phyloP scores from a whole-genome alignment of 139 green algal genomes.

The Penium margaritaceum region DNA sequence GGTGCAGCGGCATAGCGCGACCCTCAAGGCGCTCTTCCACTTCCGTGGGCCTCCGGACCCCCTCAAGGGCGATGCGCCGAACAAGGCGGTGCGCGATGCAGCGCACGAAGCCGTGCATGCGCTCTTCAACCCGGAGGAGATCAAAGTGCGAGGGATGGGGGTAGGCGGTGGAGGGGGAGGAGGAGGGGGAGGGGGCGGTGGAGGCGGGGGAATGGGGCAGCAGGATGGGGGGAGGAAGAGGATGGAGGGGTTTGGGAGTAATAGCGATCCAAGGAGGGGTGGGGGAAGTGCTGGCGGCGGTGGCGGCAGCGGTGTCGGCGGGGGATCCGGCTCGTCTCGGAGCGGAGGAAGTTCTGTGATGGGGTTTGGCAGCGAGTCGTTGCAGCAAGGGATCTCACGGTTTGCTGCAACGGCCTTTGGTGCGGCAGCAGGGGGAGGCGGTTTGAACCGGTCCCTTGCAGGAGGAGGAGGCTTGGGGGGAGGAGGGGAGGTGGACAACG shows the following conservation, averaged over 20 bases:
- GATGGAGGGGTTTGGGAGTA: conserved; percentile 29
- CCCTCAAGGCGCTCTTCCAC: conserved; percentile 41
- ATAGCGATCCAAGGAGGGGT: background rate
- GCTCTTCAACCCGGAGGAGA: conserved; percentile 23
- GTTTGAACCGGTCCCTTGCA: too few relatives aligned
- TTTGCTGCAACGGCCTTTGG: too few relatives aligned
- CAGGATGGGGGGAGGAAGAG: background rate
- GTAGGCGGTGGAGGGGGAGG: background rate
- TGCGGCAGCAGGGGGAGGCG: too few relatives aligned
- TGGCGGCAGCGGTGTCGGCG: background rate
- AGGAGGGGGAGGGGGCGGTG: background rate
- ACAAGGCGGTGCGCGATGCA: conserved; percentile 42
- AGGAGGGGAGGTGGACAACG: too few relatives aligned
- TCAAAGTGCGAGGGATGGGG: background rate
- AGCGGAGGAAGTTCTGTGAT: background rate
- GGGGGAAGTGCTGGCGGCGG: conserved; percentile 13
- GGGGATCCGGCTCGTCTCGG: background rate
- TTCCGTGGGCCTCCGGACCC: conserved; percentile 41
- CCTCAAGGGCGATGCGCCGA: conserved; percentile 38
- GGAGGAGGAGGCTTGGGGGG: too few relatives aligned
- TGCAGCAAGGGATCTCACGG: conserved; percentile 1
- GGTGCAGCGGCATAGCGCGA: conserved; percentile 25
- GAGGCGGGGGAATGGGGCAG: conserved; percentile 2
- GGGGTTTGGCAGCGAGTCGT: background rate
- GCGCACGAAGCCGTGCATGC: conserved; percentile 34